These are phyloP conservation scores for Ophiostoma sp. DNA, from an alignment of 2,329 filamentous ascomycete genomes.

Conservation along the genomic window DNA sequence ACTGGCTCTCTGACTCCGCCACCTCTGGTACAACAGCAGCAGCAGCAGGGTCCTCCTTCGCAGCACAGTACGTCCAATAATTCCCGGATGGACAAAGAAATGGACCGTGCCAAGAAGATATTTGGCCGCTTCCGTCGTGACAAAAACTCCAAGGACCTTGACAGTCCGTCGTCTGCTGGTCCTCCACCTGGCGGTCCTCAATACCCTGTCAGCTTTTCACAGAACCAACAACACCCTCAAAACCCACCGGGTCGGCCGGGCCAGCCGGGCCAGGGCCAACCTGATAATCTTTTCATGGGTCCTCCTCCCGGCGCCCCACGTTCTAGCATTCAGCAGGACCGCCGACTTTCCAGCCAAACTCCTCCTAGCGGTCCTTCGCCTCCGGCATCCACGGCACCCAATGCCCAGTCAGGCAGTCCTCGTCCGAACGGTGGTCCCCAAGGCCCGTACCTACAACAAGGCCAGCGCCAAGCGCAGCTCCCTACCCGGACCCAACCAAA, in stretches of 20 bases:
- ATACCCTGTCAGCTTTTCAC: constrained; percentile 21
- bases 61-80: constrained; percentile 2
- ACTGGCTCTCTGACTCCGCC: constrained; percentile 18
- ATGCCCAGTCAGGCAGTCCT: constrained; percentile 1
- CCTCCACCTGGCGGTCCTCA: constrained; percentile 30
- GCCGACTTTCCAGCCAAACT: background rate
- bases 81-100: constrained; percentile 26
- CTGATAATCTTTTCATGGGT: no score
- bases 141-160: constrained; percentile 21
- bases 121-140: constrained; percentile 23
- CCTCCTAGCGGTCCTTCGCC: background rate
- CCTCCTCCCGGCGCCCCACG: no score
- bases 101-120: constrained; percentile 28
- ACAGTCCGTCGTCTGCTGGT: constrained; percentile 21
- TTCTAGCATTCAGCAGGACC: background rate
- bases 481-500: background rate
- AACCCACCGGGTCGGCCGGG: background rate
- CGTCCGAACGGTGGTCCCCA: background rate
- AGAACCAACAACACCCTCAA: background rate
- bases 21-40: constrained; percentile 17
- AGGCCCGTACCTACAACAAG: constrained; percentile 21
- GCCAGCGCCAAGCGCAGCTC: constrained; percentile 14
- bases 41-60: constrained; percentile 14
- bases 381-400: background rate
- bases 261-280: background rate